Evolutionary conservation across 129 eudicot genomes (phyloP), one percentile per base, ranked within the genome.

Genomic region (Escallonia rubra): DNA sequence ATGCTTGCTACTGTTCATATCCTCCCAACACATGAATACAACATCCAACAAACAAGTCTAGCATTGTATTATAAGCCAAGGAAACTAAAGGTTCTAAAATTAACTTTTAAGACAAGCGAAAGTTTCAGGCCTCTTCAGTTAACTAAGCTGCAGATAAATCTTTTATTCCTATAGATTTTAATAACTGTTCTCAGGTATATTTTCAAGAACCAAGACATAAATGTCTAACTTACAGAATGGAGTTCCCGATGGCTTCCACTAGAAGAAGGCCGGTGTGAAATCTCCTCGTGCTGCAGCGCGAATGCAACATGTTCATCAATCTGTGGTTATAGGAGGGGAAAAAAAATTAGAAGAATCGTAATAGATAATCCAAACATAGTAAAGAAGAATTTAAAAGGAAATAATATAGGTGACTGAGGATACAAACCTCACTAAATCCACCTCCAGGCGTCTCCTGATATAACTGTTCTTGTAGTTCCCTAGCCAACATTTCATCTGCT

Each of bases 391-490:
- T 23, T 23, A 45, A 45, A 77, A 40, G 15, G 53, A 7, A 15
- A 50, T 57, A 41, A 39, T 15, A 34, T 13, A 51, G 54, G n/a
- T 16, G 57, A 53, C 56, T 0, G 5, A 62, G 43, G 14, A 47
- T 59, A 55, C 52, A 72, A 13, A 93, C 96, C 93, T 84, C 88
- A 16, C 46, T 70, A 77, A 60, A 63, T 50, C 76, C 81, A 73
- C 73, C n/a, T 48, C 44, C 71, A 51, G 76, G 75, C 42, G 51
- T 71, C 72, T 89, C 99, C 83, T 75, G 83, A 71, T 94, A 94
- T 51, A 94, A 73, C 74, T 94, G 96, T 77, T 94, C 99, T 71
- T 94, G 99, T 60, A 94, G 86, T 71, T 94, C 90, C 74, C 90
- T 81, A 47, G 99, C 99, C 61, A 94, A 68, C 80, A 73, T 82